Evolutionary conservation across 2,329 filamentous ascomycete species (phyloP), one percentile per base, ranked within the genome.

Genomic region (Furcasterigmium sp.): DNA sequence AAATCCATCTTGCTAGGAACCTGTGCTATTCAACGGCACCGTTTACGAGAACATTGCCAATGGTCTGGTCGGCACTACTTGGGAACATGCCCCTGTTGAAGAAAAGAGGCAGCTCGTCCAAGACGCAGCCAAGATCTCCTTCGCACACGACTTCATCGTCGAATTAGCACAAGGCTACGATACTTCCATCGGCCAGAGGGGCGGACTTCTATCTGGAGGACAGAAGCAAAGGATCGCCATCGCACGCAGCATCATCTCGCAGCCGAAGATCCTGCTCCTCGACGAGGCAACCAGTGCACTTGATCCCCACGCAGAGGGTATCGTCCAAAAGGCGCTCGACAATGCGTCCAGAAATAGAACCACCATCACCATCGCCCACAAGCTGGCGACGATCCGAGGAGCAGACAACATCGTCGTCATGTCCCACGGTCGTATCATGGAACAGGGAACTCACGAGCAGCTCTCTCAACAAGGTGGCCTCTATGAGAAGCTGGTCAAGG

Each of bases 181-280:
- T 3, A 83, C 82, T 0, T 63, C 70, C 6, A 80, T 86, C 3
- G 83, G 83, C 2, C 80, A 85, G 51, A 70, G 74, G 13, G 83
- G 84, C 8, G 76, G 78, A 42, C 78, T 80, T 52, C 62, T 86
- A 1, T 83, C 78, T 15, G 83, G 83, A n/a, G 83, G 83, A 1
- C 79, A 84, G 53, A 71, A 76, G 41, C 80, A 84, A 53, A 67
- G 79, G 5, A 66, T 84, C 42, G 76, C 77, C 8, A 65, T 83
- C 6, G 78, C 80, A 2, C 65, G 78, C 20, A 75, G 75, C 15
- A 60, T 84, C 13, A 70, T 83, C 23, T 66, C 72, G 4, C 68
- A 82, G 37, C 78, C 78, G 3, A 66, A 66, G 39, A 73, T 84
- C 8, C 62, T 83, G 3, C 66, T 84, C 10, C 63, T 83, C 3